phyloP scores from a whole-genome alignment of 2,329 filamentous ascomycete species.

The Sarocladiaceae sp. region DNA sequence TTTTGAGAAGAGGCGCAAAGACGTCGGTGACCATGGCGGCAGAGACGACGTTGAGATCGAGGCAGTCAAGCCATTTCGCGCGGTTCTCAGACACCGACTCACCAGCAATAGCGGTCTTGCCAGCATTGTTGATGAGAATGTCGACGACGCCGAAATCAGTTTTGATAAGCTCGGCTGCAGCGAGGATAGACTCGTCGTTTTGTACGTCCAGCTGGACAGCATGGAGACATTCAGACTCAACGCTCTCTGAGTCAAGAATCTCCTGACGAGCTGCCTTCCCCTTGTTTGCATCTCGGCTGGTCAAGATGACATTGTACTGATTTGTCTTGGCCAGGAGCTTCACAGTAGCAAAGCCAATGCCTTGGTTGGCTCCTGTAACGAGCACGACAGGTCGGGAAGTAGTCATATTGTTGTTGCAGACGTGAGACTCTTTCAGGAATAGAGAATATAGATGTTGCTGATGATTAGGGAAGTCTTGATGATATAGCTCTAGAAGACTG shows the following conservation, averaged over 20 bases:
- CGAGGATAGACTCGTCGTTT: conserved; percentile 17
- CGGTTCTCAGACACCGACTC: background rate
- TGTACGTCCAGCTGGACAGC: conserved; percentile 13
- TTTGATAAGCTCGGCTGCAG: conserved; percentile 17
- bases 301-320: conserved; percentile 24
- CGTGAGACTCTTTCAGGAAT: too few species aligned
- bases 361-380: conserved; percentile 18
- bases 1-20: background rate
- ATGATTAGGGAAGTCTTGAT: too few species aligned
- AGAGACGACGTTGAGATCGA: background rate
- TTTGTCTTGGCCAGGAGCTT: conserved; percentile 19
- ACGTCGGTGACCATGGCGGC: background rate
- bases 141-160: conserved; percentile 31
- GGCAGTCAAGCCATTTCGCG: background rate
- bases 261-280: conserved; percentile 12
- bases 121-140: conserved; percentile 53
- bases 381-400: conserved; percentile 10
- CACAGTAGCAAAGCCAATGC: conserved; percentile 16
- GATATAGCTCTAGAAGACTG: too few species aligned
- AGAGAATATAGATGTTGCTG: too few species aligned
- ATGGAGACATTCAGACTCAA: conserved; percentile 9
- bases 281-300: conserved; percentile 24
- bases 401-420: too few species aligned
- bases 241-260: conserved; percentile 5
- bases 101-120: conserved; percentile 16